A percentile compares a stretch with the other conserved stretches of the same genome.
Conservation (phyloP, 2,329 filamentous ascomycete genomes). For the Dactylonectria estremocensis region DNA sequence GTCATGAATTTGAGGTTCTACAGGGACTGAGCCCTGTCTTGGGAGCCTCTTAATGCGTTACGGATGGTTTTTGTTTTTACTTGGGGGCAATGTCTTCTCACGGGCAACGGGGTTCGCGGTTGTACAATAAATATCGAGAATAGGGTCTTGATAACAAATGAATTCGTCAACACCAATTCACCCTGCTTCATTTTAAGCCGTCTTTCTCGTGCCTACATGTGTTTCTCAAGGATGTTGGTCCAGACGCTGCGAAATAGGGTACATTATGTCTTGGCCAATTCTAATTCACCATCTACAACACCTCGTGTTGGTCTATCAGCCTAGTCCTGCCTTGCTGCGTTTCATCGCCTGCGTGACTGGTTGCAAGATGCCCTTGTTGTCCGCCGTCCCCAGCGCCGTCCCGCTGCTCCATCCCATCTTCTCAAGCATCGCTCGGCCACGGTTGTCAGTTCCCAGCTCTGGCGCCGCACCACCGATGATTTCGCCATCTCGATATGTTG, state of each 20-base stretch:
- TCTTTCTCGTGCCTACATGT: too few relatives aligned
- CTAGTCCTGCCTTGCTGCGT: conserved; percentile 86
- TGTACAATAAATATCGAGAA: conserved; percentile 81
- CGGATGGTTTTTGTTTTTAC: conserved; percentile 77
- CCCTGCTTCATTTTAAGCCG: conserved; percentile 35
- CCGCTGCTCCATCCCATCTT: conserved; percentile 98
- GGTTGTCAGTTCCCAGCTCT: conserved; percentile 87
- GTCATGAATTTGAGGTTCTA: conserved; percentile 70
- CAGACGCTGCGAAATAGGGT: too few relatives aligned
- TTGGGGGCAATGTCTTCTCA: conserved; percentile 78
- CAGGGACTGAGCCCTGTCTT: conserved; percentile 52
- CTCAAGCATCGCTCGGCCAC: conserved; percentile 88
- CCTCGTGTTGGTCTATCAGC: conserved; percentile 55
- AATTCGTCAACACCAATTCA: conserved; percentile 72
- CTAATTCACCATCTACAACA: not conserved
- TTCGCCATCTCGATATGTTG: conserved; percentile 84
- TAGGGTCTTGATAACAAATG: conserved; percentile 73
- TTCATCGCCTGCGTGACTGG: conserved; percentile 92
- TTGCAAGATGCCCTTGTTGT: conserved; percentile 91
- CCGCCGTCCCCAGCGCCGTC: conserved; percentile 83
- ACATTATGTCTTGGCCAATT: too few relatives aligned
- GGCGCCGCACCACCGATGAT: conserved; percentile 88
- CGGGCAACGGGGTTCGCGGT: conserved; percentile 79
- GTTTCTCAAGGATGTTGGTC: too few relatives aligned
- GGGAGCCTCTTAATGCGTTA: conserved; percentile 80